phyloP scores from a whole-genome alignment of 2,329 filamentous ascomycete genomes.

The Paecilomyces sp. region DNA sequence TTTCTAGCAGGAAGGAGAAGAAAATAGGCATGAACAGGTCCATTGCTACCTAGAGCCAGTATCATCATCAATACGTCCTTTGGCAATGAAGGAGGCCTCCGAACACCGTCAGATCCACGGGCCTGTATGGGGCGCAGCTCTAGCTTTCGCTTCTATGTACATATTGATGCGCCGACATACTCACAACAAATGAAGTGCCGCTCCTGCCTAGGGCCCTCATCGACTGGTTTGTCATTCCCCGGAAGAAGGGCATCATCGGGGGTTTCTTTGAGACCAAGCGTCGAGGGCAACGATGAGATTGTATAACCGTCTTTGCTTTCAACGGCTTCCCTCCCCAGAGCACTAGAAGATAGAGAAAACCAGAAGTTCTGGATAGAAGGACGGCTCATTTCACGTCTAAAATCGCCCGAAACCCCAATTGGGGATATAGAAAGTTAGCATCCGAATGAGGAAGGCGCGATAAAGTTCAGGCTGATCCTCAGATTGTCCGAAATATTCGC shows the following conservation, averaged over 20 bases:
- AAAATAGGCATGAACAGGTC: background rate
- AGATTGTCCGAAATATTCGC: constrained; percentile 1
- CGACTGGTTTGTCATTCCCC: background rate
- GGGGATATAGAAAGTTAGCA: constrained; percentile 7
- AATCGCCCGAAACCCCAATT: background rate
- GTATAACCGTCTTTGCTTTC: constrained; percentile 35
- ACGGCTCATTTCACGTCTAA: constrained; percentile 12
- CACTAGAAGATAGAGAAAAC: constrained; percentile 27
- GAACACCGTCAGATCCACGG: background rate
- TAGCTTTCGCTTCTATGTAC: background rate
- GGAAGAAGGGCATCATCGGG: background rate
- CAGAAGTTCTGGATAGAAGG: constrained; percentile 13
- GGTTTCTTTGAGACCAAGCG: background rate
- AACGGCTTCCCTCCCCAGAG: constrained; percentile 28
- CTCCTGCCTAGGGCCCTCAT: background rate
- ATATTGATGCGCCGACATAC: constrained; percentile 23
- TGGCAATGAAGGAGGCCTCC: background rate
- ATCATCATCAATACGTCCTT: background rate
- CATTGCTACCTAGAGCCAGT: background rate
- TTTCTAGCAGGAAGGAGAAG: background rate
- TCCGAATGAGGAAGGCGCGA: background rate
- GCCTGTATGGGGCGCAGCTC: background rate
- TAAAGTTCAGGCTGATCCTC: background rate
- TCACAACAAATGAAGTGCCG: constrained; percentile 32
- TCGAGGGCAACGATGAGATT: constrained; percentile 16